A percentile compares a stretch with the other conserved stretches of the same genome.
phyloP scores from a whole-genome alignment of 2,329 filamentous ascomycete genomes.

The Phaeosphaeria sp. region DNA sequence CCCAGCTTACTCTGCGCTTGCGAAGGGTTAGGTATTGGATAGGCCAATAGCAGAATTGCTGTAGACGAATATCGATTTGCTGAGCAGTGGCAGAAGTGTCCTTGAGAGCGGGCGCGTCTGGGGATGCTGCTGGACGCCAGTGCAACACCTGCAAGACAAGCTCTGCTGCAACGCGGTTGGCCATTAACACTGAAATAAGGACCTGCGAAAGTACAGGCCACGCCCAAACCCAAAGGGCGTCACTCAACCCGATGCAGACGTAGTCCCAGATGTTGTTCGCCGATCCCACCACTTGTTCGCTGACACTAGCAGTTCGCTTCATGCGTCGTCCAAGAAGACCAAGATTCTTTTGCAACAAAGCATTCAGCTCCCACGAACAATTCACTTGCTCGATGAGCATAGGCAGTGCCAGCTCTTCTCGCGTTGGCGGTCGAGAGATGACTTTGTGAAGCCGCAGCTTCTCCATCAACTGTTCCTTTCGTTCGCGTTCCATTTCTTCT shows the following conservation, averaged over 20 bases:
- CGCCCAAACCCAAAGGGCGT: conserved; percentile 74
- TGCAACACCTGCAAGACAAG: conserved; percentile 79
- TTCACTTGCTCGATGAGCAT: conserved; percentile 93
- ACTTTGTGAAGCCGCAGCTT: conserved; percentile 92
- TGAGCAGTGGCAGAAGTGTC: conserved; percentile 96
- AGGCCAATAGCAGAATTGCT: conserved; percentile 99
- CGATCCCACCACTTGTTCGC: conserved; percentile 91
- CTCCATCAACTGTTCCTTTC: conserved; percentile 73
- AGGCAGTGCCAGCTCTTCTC: conserved; percentile 81
- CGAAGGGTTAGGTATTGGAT: conserved; percentile 93
- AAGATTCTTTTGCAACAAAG: conserved; percentile 86
- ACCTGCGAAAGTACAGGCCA: conserved; percentile 74
- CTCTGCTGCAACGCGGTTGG: conserved; percentile 82
- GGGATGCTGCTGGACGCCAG: conserved; percentile 73
- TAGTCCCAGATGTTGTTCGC: conserved; percentile 85
- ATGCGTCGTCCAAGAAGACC: conserved; percentile 80
- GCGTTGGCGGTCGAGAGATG: conserved; percentile 74
- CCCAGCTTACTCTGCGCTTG: conserved; percentile 90
- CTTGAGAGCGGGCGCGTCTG: conserved; percentile 81
- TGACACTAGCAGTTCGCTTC: conserved; percentile 87
- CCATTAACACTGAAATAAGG: conserved; percentile 80
- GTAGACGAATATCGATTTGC: conserved; percentile 93
- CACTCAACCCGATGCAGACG: conserved; percentile 71
- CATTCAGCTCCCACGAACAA: conserved; percentile 89
- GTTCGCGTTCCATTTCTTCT: conserved; percentile 70